Base-by-base conservation (phyloP, 1,284 basidiomycete species). In the Microbotryum intermedium region DNA sequence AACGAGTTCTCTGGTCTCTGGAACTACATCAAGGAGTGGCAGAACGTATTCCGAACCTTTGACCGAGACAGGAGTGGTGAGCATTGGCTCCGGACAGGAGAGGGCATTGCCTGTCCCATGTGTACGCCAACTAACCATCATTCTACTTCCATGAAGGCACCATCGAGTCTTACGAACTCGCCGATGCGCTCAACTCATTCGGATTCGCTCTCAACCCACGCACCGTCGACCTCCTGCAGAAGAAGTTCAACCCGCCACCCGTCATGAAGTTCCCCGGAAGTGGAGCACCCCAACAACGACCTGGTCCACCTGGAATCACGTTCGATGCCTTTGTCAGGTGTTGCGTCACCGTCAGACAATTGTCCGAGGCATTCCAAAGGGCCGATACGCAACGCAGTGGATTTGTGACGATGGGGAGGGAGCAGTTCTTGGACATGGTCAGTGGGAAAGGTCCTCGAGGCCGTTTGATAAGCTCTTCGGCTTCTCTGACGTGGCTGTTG, bases 1-100 rank as follows among this genome's bases (percentile, higher is more conserved):
- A 42, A 29, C 9, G 42, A 54, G 47, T n/a, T 59, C 42, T 25
- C 23, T 49, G 20, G 26, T 9, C 50, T 52, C 43, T 50, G 53
- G 53, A 30, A 48, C 26, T 61, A 62, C 52, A 58, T 65, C 52
- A 61, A 64, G 48, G 61, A 67, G 13, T 69, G 68, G 68, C 68
- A 69, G n/a, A 55, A 50, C 21, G 53, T 64, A 34, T 69, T 69
- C 57, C 56, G 61, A 6, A 46, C 50, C n/a, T 69, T 67, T 34
- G 68, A 69, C 52, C 21, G 45, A 3, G 53, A 43, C 2, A 11
- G 53, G n/a, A 25, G 25, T 25, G 21, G 23, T 23, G 21, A 48
- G 26, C 10, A 30, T 30, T 39, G 34, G 11, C 34, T 10, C n/a
- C 43, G n/a, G n/a, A 45, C 13, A 45, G 43, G n/a, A n/a, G n/a